Conservation (phyloP, 495 filamentous ascomycete species). For the Parathielavia hyrcaniae region DNA sequence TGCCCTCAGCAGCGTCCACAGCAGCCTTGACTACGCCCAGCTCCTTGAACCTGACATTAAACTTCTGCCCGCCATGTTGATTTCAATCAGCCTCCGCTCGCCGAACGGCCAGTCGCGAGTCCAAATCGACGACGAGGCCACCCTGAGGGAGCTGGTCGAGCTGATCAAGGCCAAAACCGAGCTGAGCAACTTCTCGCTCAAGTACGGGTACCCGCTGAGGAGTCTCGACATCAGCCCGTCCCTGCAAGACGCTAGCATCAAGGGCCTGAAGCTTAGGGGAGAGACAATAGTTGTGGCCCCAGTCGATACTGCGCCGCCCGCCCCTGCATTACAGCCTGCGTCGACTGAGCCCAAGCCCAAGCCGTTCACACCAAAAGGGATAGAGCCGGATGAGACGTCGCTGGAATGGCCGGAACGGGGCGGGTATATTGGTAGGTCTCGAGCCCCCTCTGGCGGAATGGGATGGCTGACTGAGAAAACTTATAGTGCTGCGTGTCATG, state of each 20-base stretch:
- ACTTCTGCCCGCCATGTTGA: slow-evolving; percentile 18
- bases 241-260: slow-evolving; percentile 26
- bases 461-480: background rate
- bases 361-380: slow-evolving; percentile 28
- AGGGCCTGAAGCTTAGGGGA: slow-evolving; percentile 63
- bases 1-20: too few relatives aligned
- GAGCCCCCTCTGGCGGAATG: too few relatives aligned
- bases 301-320: slow-evolving; percentile 11
- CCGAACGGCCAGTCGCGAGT: slow-evolving; percentile 45
- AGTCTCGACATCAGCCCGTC: slow-evolving; percentile 53
- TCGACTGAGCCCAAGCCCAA: slow-evolving; percentile 14
- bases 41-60: too few relatives aligned
- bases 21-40: too few relatives aligned
- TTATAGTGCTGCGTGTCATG: slow-evolving; percentile 78
- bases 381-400: slow-evolving; percentile 35
- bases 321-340: slow-evolving; percentile 1
- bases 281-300: slow-evolving; percentile 71
- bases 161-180: slow-evolving; percentile 35
- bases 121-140: slow-evolving; percentile 58
- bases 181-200: slow-evolving; percentile 58
- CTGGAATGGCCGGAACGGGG: slow-evolving; percentile 30
- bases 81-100: slow-evolving; percentile 37
- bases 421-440: slow-evolving; percentile 27
- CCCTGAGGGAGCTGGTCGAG: slow-evolving; percentile 48
- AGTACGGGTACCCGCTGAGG: slow-evolving; percentile 80